These are phyloP conservation scores for Botrytis fabae DNA, from an alignment of 2,329 filamentous ascomycete genomes.

Conservation along the genomic window DNA sequence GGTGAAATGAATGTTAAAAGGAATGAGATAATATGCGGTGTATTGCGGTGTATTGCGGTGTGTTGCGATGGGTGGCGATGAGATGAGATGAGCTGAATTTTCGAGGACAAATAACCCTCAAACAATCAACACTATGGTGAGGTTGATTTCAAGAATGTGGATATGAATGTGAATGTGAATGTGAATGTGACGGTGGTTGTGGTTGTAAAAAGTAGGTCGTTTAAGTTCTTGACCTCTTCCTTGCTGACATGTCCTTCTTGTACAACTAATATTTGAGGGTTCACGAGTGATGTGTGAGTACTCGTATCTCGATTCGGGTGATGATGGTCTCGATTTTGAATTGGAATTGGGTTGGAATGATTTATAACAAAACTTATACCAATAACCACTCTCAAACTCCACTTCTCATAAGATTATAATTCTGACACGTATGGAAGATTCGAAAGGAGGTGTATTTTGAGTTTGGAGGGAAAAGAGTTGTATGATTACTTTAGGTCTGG, in stretches of 20 bases:
- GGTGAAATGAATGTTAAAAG: not conserved
- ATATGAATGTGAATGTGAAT: not conserved
- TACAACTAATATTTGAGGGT: not conserved
- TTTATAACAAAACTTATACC: not conserved
- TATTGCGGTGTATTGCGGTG: no score
- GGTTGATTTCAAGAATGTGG: not conserved
- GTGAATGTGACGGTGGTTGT: not conserved
- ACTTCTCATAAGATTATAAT: not conserved
- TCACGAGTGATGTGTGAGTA: constrained; percentile 5
- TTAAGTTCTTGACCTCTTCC: not conserved
- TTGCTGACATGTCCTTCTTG: not conserved
- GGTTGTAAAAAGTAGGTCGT: not conserved
- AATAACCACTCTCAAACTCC: not conserved
- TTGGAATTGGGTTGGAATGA: not conserved
- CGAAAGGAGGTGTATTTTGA: not conserved
- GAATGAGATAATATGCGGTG: not conserved
- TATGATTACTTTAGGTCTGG: not conserved
- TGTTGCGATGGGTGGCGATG: not conserved
- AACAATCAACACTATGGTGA: not conserved
- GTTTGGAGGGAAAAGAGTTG: not conserved
- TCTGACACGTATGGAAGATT: not conserved
- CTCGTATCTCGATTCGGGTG: not conserved
- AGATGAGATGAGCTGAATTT: not conserved
- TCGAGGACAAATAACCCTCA: not conserved
- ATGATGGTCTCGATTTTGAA: not conserved